These are phyloP conservation scores for Suillus alpinus DNA, from an alignment of 768 basidiomycete genomes.

Conservation along the genomic window DNA sequence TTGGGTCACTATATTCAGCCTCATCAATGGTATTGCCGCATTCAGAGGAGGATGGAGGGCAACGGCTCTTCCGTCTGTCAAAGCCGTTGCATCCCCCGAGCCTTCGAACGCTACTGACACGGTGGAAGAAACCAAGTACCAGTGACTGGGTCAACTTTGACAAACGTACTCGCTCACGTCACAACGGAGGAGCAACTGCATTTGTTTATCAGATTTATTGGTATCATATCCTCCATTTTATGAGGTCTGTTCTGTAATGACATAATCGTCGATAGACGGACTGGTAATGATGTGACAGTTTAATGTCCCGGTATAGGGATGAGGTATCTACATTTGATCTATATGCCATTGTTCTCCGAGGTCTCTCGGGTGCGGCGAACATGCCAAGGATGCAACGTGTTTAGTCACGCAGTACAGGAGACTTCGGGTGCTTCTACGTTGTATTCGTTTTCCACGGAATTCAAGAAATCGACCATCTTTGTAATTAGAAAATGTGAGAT, in stretches of 20 bases:
- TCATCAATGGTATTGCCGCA: slow-evolving; percentile 53
- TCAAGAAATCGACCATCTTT: slow-evolving; percentile 65
- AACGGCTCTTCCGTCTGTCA: slow-evolving; percentile 38
- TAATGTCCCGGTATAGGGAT: not conserved
- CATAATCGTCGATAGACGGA: not conserved
- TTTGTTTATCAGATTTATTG: not conserved
- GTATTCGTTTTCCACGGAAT: slow-evolving; percentile 56
- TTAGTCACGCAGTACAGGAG: not conserved
- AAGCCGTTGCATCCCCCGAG: not conserved
- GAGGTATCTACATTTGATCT: not conserved
- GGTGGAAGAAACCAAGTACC: not conserved
- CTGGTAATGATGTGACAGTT: not conserved
- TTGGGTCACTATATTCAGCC: slow-evolving; percentile 40
- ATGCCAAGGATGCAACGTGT: not conserved
- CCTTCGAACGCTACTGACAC: not conserved
- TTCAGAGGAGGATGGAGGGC: slow-evolving; percentile 74
- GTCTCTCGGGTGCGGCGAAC: not conserved
- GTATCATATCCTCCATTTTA: not conserved
- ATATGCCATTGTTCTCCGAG: not conserved
- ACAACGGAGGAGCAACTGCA: not conserved
- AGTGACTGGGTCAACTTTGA: not conserved
- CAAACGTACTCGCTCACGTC: not conserved
- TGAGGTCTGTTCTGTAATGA: not conserved
- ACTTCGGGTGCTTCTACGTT: slow-evolving; percentile 9
- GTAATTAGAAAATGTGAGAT: slow-evolving; percentile 4